Conservation (phyloP, 352 stramenopile species). For the Bremia lactucae region DNA sequence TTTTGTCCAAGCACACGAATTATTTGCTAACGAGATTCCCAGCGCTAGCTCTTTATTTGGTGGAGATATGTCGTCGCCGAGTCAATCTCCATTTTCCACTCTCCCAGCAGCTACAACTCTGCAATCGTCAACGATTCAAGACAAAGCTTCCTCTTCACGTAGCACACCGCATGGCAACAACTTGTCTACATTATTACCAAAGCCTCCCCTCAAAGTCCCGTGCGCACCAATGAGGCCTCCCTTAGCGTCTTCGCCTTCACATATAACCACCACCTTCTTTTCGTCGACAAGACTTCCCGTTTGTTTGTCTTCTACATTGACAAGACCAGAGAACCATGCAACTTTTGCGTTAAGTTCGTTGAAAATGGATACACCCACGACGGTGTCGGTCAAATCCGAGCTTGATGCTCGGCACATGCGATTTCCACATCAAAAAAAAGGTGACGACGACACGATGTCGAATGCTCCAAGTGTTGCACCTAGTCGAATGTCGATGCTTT, state of each 20-base stretch:
- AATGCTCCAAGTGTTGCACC: conserved; percentile 21
- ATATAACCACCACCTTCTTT: conserved; percentile 5
- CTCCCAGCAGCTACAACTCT: too few species aligned
- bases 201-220: conserved; percentile 1
- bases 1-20: conserved; percentile 18
- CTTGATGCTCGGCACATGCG: conserved; percentile 19
- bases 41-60: conserved; percentile 32
- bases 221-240: conserved; percentile 7
- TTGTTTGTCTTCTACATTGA: conserved; percentile 11
- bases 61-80: conserved; percentile 3
- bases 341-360: conserved; percentile 10
- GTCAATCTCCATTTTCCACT: conserved; percentile 4
- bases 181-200: too few species aligned
- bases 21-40: conserved; percentile 22
- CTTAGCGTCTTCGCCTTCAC: not conserved
- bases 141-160: too few species aligned
- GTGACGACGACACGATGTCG: conserved; percentile 23
- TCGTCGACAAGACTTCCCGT: conserved; percentile 6
- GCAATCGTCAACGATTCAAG: too few species aligned
- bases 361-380: conserved; percentile 9
- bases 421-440: conserved; percentile 13
- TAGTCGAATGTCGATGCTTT: conserved; percentile 30
- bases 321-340: conserved; percentile 12
- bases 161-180: too few species aligned
- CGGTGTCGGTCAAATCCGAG: conserved; percentile 15